Base-by-base conservation (phyloP, 352 stramenopile species). In the Globisporangium paroecandrum region DNA sequence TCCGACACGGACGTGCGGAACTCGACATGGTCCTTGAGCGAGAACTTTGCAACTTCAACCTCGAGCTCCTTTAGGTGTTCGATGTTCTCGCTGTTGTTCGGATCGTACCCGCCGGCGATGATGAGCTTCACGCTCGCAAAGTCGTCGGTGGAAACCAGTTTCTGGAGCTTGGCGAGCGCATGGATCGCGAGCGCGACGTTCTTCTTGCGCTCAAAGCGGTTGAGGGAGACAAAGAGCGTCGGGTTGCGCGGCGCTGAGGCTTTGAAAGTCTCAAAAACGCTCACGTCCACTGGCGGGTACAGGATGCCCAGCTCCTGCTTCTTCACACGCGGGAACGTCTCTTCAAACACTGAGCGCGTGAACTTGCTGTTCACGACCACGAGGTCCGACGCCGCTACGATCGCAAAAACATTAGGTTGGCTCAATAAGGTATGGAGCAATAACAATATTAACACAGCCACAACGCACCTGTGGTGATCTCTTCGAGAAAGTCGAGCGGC, bases 191-290 rank as follows among this genome's bases (percentile, higher is more conserved):
- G 76, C 34, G 81, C 86, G 25, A 99, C 85, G 71, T 98, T 98
- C 83, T 99, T 99, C 89, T 99, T 99, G 15, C 97, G 85, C 79
- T 99, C 98, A 69, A 98, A 99, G 43, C 98, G 87, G 82, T 99
- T 99, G 62, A 99, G 75, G 32, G 96, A 99, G 22, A 99, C 88
- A 65, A 99, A 97, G 8, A 93, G 71, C 9, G 68, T 70, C 6
- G 82, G 46, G 32, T 89, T 69, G 38, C 79, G 79, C 1, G 72
- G 66, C 9, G 77, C 72, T n/a, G 69, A 67, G 15, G 79, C 64
- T 7, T 24, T 47, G 64, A 79, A 82, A 24, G 61, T 46, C 51
- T 79, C 75, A 70, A 95, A 90, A 7, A 80, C 82, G 4, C 81
- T 80, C 10, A 96, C 82, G 72, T 98, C 90, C 29, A 99, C 94